Evolutionary conservation across 371 early-diverging fungal genomes (phyloP).

Genomic region (Mortierella sp.): DNA sequence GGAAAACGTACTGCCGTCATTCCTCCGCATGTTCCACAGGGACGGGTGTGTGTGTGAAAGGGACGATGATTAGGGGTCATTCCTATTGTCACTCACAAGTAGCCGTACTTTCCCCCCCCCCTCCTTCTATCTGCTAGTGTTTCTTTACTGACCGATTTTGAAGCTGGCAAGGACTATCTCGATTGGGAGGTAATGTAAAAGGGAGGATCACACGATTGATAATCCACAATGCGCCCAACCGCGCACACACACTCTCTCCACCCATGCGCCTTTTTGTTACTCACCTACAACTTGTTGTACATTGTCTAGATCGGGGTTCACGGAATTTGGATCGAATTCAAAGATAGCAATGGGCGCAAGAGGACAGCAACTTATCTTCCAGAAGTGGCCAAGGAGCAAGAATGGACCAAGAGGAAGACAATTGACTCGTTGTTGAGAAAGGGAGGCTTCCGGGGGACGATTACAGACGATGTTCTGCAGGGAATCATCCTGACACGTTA

Average conservation of each 20-base stretch:
- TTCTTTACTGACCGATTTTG: constrained; percentile 88
- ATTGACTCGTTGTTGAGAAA: constrained; percentile 88
- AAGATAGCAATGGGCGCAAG: constrained; percentile 58
- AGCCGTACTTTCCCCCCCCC: not conserved
- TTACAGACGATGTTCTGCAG: constrained; percentile 66
- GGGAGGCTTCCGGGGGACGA: constrained; percentile 76
- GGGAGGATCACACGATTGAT: no score
- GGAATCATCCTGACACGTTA: constrained; percentile 82
- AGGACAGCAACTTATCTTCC: constrained; percentile 91
- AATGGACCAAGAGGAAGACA: constrained; percentile 87
- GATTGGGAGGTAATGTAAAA: constrained; percentile 82
- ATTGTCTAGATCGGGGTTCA: constrained; percentile 83
- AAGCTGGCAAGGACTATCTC: constrained; percentile 71
- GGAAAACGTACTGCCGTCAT: no score
- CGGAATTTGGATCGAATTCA: constrained; percentile 93
- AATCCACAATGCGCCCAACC: no score
- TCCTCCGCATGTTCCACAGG: no score
- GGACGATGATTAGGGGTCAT: no score
- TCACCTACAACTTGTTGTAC: no score
- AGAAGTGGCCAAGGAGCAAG: constrained; percentile 80
- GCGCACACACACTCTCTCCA: no score
- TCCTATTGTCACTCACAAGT: not conserved
- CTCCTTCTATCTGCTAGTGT: constrained; percentile 58
- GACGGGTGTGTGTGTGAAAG: no score
- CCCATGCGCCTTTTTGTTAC: no score